A percentile compares a stretch with the other conserved stretches of the same genome.
phyloP scores from a whole-genome alignment of 352 stramenopile genomes.

The Salisapilia sapeloensis region DNA sequence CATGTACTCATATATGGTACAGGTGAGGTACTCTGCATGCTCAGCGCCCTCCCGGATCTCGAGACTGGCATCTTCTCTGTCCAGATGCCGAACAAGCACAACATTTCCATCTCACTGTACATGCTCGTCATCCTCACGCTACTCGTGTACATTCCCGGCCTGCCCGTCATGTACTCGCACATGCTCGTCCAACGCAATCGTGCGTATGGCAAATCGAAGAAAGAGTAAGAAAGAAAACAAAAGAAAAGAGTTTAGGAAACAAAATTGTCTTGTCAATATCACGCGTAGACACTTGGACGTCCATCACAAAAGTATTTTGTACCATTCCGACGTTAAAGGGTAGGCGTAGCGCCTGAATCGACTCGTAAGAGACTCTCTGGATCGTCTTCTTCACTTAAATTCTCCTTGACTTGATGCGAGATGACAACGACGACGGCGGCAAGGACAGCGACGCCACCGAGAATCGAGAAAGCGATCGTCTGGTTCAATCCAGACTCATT shows the following conservation, averaged over 20 bases:
- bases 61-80: slow-evolving; percentile 47
- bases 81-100: slow-evolving; percentile 59
- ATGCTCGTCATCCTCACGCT: slow-evolving; percentile 48
- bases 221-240: slow-evolving; percentile 3
- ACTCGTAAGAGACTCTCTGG: no score
- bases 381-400: slow-evolving; percentile 16
- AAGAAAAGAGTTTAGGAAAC: neutral
- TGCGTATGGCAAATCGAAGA: slow-evolving; percentile 67
- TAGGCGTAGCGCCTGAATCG: no score
- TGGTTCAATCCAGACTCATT: slow-evolving; percentile 18
- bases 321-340: slow-evolving; percentile 2
- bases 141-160: slow-evolving; percentile 52
- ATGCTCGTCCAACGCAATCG: slow-evolving; percentile 76
- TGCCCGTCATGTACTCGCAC: slow-evolving; percentile 74
- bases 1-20: neutral
- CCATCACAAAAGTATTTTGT: neutral
- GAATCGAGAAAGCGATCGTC: slow-evolving; percentile 33
- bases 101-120: slow-evolving; percentile 59
- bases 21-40: slow-evolving; percentile 66
- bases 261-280: neutral
- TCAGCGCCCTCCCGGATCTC: slow-evolving; percentile 40
- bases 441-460: slow-evolving; percentile 36
- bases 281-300: neutral
- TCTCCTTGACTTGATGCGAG: slow-evolving; percentile 38
- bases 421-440: slow-evolving; percentile 24